phyloP scores from a whole-genome alignment of 345 rosid genomes.

The Salix viminalis region DNA sequence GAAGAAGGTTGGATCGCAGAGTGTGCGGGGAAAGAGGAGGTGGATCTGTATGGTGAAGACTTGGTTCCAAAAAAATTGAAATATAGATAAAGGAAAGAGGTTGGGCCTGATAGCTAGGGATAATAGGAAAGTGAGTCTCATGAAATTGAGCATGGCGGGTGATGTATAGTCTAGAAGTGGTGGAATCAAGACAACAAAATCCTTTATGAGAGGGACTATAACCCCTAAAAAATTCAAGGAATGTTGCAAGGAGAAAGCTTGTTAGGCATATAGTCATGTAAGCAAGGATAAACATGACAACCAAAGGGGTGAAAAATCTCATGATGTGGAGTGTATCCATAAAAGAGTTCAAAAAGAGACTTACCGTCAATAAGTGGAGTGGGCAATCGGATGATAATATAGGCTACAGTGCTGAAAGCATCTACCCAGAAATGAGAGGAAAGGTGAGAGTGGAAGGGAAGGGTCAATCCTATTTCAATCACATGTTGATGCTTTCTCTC shows the following conservation, averaged over 20 bases:
- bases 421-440: neutral
- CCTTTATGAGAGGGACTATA: neutral
- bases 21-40: neutral
- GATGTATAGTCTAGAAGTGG: neutral
- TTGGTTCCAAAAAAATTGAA: neutral
- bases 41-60: neutral
- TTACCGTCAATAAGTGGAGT: neutral
- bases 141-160: slow-evolving; percentile 9
- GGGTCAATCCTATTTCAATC: neutral
- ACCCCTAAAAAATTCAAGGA: neutral
- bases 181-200: neutral
- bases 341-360: neutral
- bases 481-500: neutral
- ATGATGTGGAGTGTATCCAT: neutral
- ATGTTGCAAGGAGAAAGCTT: neutral
- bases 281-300: neutral
- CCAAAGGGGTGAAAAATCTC: neutral
- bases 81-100: neutral
- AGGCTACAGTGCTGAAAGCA: neutral
- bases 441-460: neutral
- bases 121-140: neutral
- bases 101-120: neutral
- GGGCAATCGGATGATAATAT: neutral
- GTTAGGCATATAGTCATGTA: neutral
- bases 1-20: neutral